These are phyloP conservation scores for Moringa oleifera DNA, from an alignment of 345 rosid genomes.

Conservation along the genomic window DNA sequence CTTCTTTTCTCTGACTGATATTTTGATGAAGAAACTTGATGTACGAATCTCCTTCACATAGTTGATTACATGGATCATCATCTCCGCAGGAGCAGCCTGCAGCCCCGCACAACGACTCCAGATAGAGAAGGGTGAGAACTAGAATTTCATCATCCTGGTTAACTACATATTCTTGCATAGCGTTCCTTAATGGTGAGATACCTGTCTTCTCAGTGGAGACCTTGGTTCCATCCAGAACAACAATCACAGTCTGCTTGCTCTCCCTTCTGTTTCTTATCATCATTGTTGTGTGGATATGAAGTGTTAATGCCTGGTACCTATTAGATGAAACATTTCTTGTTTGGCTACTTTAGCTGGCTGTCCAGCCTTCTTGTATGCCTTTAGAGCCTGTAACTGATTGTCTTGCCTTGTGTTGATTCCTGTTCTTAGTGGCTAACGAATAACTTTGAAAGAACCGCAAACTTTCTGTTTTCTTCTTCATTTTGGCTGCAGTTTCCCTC, in stretches of 20 bases:
- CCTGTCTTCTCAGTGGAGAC: conserved; percentile 14
- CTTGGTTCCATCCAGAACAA: conserved; percentile 30
- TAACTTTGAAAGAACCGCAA: neutral
- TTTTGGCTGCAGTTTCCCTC: neutral
- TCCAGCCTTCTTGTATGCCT: no score
- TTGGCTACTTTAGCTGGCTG: no score
- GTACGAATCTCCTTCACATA: conserved; percentile 9
- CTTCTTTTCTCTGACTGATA: conserved; percentile 21
- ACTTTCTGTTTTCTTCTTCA: neutral
- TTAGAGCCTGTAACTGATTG: no score
- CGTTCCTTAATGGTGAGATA: conserved; percentile 19
- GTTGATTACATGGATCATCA: no score
- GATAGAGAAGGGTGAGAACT: conserved; percentile 26
- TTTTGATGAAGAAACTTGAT: conserved; percentile 19
- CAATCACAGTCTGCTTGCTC: conserved; percentile 18
- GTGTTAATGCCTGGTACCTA: no score
- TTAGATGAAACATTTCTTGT: no score
- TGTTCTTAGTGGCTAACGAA: neutral
- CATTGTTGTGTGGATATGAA: neutral
- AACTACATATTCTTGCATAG: conserved; percentile 9
- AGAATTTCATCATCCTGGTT: conserved; percentile 31
- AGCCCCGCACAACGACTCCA: neutral
- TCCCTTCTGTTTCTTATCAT: conserved; percentile 23
- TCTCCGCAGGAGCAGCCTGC: no score
- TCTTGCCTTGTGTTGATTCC: no score